These are phyloP conservation scores for Phytophthora brassicae DNA, from an alignment of 352 stramenopile species.

Conservation along the genomic window DNA sequence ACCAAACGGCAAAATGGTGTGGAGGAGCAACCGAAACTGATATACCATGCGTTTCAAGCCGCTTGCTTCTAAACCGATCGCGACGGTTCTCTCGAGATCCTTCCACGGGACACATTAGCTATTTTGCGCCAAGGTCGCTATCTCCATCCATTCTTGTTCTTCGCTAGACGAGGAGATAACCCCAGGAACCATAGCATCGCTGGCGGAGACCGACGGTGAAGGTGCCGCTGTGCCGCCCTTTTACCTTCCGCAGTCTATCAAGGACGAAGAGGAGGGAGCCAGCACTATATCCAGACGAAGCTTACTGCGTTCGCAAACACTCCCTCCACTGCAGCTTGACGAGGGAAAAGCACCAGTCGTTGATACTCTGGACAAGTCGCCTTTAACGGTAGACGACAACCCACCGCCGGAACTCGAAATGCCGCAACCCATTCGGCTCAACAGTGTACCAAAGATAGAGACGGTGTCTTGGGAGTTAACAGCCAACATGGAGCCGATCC, in stretches of 20 bases:
- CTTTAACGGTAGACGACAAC: not conserved
- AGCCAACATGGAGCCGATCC: slow-evolving; percentile 22
- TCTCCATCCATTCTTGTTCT: not conserved
- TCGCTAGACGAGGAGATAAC: slow-evolving; percentile 17
- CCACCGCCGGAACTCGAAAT: slow-evolving; percentile 1
- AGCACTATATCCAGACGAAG: slow-evolving; percentile 1
- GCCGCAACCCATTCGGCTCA: slow-evolving; percentile 6
- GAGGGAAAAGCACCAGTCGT: slow-evolving; percentile 8
- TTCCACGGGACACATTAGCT: slow-evolving; percentile 13
- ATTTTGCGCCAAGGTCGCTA: not conserved
- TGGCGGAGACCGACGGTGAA: slow-evolving; percentile 22
- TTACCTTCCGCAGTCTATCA: slow-evolving; percentile 12
- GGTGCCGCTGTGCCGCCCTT: slow-evolving; percentile 4
- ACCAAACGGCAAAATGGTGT: too few relatives aligned
- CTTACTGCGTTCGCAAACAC: slow-evolving; percentile 14
- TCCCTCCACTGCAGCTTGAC: slow-evolving; percentile 15
- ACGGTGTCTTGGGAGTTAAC: slow-evolving; percentile 19
- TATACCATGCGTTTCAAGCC: slow-evolving; percentile 14
- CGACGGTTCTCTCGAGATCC: slow-evolving; percentile 7
- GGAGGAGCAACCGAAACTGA: too few relatives aligned
- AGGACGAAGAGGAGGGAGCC: slow-evolving; percentile 12
- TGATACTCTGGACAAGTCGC: not conserved
- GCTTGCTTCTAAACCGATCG: slow-evolving; percentile 13
- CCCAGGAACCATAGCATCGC: slow-evolving; percentile 13
- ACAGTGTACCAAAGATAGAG: slow-evolving; percentile 16